A percentile compares a stretch with the other conserved stretches of the same genome.
Conservation (phyloP, 495 filamentous ascomycete species). For the Trypethelium eluteriae region DNA sequence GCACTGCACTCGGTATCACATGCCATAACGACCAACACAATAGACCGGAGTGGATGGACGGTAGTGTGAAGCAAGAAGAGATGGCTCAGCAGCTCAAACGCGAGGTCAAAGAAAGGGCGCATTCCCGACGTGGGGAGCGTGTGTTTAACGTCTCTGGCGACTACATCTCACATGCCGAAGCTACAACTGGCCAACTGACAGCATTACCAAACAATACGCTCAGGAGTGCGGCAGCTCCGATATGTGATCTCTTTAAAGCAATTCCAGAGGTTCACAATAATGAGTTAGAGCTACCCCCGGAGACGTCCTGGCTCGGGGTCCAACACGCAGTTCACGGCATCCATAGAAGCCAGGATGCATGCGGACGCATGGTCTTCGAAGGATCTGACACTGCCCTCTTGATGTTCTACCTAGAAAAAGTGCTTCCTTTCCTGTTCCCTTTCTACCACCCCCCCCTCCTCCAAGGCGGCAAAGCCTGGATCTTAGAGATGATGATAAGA, state of each 20-base stretch:
- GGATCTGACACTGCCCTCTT: conserved; percentile 30
- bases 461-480: conserved; percentile 45
- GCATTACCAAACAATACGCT: background rate
- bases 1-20: conserved; percentile 41
- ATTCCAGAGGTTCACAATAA: conserved; percentile 17
- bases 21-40: conserved; percentile 40
- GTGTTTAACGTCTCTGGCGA: conserved; percentile 11
- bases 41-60: conserved; percentile 54
- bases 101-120: conserved; percentile 44
- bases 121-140: conserved; percentile 34
- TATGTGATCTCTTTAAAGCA: conserved; percentile 13
- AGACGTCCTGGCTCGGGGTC: conserved; percentile 14
- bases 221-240: conserved; percentile 25
- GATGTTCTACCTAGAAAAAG: conserved; percentile 47
- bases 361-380: conserved; percentile 22
- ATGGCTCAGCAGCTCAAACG: conserved; percentile 44
- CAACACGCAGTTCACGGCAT: conserved; percentile 20
- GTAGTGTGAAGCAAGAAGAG: conserved; percentile 41
- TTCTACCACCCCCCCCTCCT: conserved; percentile 46
- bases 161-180: conserved; percentile 7
- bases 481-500: conserved; percentile 45
- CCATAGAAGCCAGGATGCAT: conserved; percentile 15
- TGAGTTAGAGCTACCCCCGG: conserved; percentile 17
- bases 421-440: conserved; percentile 49
- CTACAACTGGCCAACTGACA: conserved; percentile 7